Conservation (phyloP, 208 protist species). For the Trypanosoma conorhini region DNA sequence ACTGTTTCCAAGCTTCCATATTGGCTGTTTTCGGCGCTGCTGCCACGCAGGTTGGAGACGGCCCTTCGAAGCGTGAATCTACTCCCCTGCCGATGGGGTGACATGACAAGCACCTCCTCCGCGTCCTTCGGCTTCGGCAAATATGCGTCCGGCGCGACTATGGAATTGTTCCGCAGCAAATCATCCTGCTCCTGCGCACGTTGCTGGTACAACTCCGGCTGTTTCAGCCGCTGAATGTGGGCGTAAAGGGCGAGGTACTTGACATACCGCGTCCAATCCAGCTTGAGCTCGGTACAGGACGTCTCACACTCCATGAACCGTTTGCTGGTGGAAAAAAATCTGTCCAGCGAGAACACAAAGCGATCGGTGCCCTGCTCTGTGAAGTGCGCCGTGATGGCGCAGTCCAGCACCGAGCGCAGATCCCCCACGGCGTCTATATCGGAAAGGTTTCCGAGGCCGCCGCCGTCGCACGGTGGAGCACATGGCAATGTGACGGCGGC, state of each 20-base stretch:
- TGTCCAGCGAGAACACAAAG: constrained; percentile 41
- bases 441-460: constrained; percentile 16
- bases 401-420: constrained; percentile 68
- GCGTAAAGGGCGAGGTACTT: constrained; percentile 88
- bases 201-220: neutral
- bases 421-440: constrained; percentile 62
- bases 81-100: neutral
- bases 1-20: neutral
- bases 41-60: neutral
- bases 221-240: constrained; percentile 32
- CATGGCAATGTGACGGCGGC: neutral
- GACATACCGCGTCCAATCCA: constrained; percentile 81
- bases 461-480: constrained; percentile 5
- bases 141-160: constrained; percentile 16
- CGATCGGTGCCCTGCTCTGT: constrained; percentile 44
- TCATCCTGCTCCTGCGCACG: neutral
- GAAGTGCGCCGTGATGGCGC: constrained; percentile 81
- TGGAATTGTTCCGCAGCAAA: constrained; percentile 14
- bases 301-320: constrained; percentile 52
- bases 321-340: constrained; percentile 58
- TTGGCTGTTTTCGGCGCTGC: too few relatives aligned
- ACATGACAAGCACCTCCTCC: neutral
- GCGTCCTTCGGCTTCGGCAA: constrained; percentile 17
- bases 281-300: constrained; percentile 19
- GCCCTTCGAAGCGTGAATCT: neutral